These are phyloP conservation scores for Botrytis tulipae DNA, from an alignment of 2,329 filamentous ascomycete species.

Conservation along the genomic window DNA sequence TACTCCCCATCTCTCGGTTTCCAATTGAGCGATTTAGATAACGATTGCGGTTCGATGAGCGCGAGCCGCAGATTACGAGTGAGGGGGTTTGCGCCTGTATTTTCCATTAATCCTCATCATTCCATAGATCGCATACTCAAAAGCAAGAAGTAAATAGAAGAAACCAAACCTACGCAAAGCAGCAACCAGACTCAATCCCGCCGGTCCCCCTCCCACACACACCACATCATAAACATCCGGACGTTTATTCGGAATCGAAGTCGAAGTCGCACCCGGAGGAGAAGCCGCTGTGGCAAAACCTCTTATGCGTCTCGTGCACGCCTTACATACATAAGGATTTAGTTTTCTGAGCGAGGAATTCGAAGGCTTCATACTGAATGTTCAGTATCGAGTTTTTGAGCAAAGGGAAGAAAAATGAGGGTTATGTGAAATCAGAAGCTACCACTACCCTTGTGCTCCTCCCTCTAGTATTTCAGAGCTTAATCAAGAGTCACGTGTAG, in stretches of 20 bases:
- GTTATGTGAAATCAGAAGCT: not conserved
- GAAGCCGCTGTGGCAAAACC: slow-evolving; percentile 15
- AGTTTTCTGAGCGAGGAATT: not conserved
- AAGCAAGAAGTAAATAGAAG: not conserved
- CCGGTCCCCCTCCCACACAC: slow-evolving; percentile 40
- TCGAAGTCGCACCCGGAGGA: slow-evolving; percentile 9
- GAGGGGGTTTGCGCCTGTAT: slow-evolving; percentile 66
- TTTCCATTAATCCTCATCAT: not conserved
- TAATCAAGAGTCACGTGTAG: slow-evolving; percentile 17
- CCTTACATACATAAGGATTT: slow-evolving; percentile 14
- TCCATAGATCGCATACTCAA: not conserved
- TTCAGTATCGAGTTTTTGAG: not conserved
- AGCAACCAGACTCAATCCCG: slow-evolving; percentile 78
- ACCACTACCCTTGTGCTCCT: slow-evolving; percentile 11
- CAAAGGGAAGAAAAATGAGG: not conserved
- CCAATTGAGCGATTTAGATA: slow-evolving; percentile 66
- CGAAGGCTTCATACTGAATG: slow-evolving; percentile 4
- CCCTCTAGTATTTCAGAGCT: not conserved
- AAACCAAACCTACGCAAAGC: slow-evolving; percentile 62
- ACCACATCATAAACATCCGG: slow-evolving; percentile 40
- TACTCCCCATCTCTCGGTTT: slow-evolving; percentile 66
- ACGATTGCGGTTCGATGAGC: slow-evolving; percentile 85
- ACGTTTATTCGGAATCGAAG: not conserved
- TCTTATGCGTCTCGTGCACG: slow-evolving; percentile 13
- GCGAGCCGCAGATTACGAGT: slow-evolving; percentile 80